Percentiles rank a stretch among this genome's conserved stretches.
Evolutionary conservation across 1,139 yeast genomes (phyloP).

Genomic region (Yamadazyma triangularis): DNA sequence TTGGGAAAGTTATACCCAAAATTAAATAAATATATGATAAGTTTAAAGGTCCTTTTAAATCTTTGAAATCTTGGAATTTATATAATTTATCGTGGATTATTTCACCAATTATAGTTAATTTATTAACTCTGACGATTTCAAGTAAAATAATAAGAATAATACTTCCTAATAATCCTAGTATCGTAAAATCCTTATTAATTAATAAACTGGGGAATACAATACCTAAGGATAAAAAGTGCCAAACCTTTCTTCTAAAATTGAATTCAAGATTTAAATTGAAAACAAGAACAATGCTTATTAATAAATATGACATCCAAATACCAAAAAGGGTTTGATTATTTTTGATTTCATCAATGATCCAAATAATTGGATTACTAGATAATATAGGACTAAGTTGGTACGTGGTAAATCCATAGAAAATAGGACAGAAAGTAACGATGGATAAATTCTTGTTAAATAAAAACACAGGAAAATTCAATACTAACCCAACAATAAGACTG

Average conservation of each 20-base stretch:
- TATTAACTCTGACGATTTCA: conserved; percentile 50
- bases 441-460: conserved; percentile 9
- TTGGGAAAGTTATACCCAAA: conserved; percentile 58
- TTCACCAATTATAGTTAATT: conserved; percentile 38
- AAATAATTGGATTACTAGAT: conserved; percentile 21
- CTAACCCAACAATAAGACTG: conserved; percentile 16
- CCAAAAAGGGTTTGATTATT: conserved; percentile 25
- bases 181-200: conserved; percentile 24
- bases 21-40: conserved; percentile 63
- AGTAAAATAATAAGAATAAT: conserved; percentile 44
- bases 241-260: conserved; percentile 51
- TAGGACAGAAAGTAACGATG: conserved; percentile 15
- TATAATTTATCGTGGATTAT: conserved; percentile 29
- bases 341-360: conserved; percentile 23
- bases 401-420: conserved; percentile 22
- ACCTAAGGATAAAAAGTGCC: conserved; percentile 39
- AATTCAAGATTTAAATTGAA: conserved; percentile 37
- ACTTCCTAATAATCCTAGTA: conserved; percentile 36
- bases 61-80: conserved; percentile 63
- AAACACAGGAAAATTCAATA: conserved; percentile 20
- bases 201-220: conserved; percentile 23
- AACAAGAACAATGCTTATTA: conserved; percentile 34
- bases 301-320: conserved; percentile 39
- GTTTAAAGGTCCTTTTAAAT: conserved; percentile 59
- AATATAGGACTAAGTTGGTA: conserved; percentile 25